Conservation (phyloP, 2,329 filamentous ascomycete genomes). For the Aspergillus ochraceus region DNA sequence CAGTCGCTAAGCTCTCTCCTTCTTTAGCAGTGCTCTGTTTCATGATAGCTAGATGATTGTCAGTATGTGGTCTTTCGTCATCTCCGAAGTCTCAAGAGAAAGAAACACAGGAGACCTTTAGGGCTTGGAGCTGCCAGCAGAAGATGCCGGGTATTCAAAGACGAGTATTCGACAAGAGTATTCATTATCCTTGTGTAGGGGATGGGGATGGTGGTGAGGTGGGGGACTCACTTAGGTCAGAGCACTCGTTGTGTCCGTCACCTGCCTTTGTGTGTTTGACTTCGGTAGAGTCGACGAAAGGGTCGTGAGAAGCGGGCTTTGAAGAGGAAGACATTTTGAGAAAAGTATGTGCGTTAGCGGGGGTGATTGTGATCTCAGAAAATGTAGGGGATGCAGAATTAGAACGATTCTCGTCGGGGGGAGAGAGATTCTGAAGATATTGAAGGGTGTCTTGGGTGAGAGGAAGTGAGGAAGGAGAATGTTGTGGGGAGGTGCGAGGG, state of each 20-base stretch:
- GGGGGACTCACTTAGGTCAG: background rate
- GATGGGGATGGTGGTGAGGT: too few relatives aligned
- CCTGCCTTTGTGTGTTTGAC: background rate
- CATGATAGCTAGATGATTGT: background rate
- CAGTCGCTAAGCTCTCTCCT: background rate
- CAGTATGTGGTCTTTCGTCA: background rate
- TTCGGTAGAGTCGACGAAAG: constrained; percentile 1
- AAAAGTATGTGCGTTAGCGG: background rate
- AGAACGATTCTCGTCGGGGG: background rate
- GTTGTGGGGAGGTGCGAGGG: background rate
- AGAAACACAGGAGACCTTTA: background rate
- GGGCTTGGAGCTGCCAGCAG: background rate
- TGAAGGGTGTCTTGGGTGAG: constrained; percentile 1
- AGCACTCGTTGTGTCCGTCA: background rate
- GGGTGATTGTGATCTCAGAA: background rate
- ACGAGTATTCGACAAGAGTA: background rate
- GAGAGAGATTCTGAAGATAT: background rate
- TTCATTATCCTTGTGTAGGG: background rate
- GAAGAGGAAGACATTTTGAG: constrained; percentile 4
- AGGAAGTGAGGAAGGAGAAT: background rate
- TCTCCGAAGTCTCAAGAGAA: background rate
- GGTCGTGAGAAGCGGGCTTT: background rate
- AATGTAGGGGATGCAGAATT: background rate
- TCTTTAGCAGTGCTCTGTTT: background rate
- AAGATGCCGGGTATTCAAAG: background rate